Conservation (phyloP, 805 yeast genomes). For the Candida ulmi region DNA sequence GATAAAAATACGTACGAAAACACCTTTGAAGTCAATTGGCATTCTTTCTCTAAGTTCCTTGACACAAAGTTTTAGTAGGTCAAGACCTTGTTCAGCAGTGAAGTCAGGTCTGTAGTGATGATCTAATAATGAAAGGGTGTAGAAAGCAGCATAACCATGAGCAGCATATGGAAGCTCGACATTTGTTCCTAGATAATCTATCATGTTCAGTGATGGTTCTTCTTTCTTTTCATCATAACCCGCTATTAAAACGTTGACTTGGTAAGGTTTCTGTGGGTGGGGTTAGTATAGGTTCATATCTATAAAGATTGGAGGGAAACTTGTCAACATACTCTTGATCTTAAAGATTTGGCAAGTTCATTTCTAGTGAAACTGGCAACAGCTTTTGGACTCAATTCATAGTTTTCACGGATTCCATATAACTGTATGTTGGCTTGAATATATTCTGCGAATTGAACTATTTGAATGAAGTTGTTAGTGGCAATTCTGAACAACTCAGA, state of each 20-base stretch:
- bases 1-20: slow-evolving; percentile 29
- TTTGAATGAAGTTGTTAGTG: slow-evolving; percentile 9
- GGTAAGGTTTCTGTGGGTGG: slow-evolving; percentile 68
- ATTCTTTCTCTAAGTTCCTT: slow-evolving; percentile 76
- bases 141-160: slow-evolving; percentile 98
- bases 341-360: slow-evolving; percentile 78
- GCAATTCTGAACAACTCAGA: slow-evolving; percentile 1
- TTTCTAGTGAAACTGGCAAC: slow-evolving; percentile 85
- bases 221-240: slow-evolving; percentile 63
- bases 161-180: slow-evolving; percentile 94
- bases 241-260: slow-evolving; percentile 85
- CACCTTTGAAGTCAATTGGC: slow-evolving; percentile 94
- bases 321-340: slow-evolving; percentile 58
- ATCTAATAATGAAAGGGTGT: slow-evolving; percentile 84
- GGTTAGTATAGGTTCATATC: not conserved
- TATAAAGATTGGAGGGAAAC: not conserved
- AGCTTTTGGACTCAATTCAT: slow-evolving; percentile 78
- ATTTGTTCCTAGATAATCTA: slow-evolving; percentile 90
- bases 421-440: slow-evolving; percentile 90
- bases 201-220: slow-evolving; percentile 72
- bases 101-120: slow-evolving; percentile 80
- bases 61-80: slow-evolving; percentile 65
- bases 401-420: slow-evolving; percentile 77
- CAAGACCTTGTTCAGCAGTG: slow-evolving; percentile 71
- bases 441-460: slow-evolving; percentile 86